Base-by-base conservation (phyloP, 2,329 filamentous ascomycete species). In the Sporothrix inflata region DNA sequence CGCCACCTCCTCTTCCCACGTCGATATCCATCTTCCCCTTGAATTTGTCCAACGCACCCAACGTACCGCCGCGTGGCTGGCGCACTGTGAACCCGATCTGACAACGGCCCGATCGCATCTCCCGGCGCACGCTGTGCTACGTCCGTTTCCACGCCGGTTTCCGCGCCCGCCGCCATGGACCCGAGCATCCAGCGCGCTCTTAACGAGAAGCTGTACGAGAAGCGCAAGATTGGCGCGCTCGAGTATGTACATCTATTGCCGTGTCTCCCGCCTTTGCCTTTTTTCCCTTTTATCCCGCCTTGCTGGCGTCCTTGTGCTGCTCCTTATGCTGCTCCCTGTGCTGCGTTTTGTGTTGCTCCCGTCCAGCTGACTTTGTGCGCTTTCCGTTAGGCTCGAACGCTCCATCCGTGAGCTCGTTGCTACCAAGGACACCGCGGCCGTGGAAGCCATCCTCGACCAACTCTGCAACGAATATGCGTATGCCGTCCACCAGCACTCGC, bases 191-290 rank as follows among this genome's bases (percentile, higher is more conserved):
- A 97, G 83, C 93, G 95, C 77, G 88, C 94, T 76, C 87, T 99
- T 80, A 97, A 97, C 81, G 96, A 99, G 84, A 99, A 98, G 88
- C 91, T 98, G 80, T 99, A 99, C 82, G 96, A 99, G 81, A 97
- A 97, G 86, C 90, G 97, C 80, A 99, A 99, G 83, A 91, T 94
- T 79, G 96, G 96, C 75, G 96, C 97, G 77, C 89, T 99, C 72
- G 96, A 99, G 94, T 97, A 90, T 79, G 92, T 85, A 12, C 11
- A 34, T 42, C 24, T 19, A 30, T 21, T 24, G 65, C 47, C n/a
- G 45, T 57, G 40, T 40, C 8, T 57, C 2, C n/a, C 47, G 7
- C 19, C 19, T 7, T 19, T 16, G 19, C 19, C 24, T 11, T 60
- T 34, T n/a, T 55, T 38, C 5, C 38, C 21, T n/a, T 3, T 3